Evolutionary conservation across 2,329 filamentous ascomycete genomes (phyloP), one percentile per base, ranked within the genome.

Genomic region (Cytospora piceae): DNA sequence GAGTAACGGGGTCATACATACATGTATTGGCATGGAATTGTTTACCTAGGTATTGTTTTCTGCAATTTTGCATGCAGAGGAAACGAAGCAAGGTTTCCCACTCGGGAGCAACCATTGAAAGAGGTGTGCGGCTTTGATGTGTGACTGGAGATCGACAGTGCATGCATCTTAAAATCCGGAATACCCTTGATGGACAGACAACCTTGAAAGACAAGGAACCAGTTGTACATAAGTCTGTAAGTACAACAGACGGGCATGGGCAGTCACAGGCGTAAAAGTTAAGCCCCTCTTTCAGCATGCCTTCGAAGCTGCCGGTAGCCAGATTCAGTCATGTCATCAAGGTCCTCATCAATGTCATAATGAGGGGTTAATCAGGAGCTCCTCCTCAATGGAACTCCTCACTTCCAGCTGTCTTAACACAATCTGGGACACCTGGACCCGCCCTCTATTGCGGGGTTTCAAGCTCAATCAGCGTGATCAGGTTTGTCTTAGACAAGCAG

Each of bases 311-410:
- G 61, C 53, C 53, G 61, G 61, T 55, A 57, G 61, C 49, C 39
- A 63, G 39, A 37, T 52, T 31, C 46, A 34, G 39, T 37, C 52
- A 54, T 62, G 60, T 56, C 60, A 62, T 56, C 52, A 57, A 54
- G 53, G 60, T 63, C 29, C 52, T 53, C 52, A 42, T 62, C 27
- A 62, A 49, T 62, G 59, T 62, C 60, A 63, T 57, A 63, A 63
- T 63, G 61, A 63, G 61, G 61, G 61, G 60, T 46, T 63, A 63
- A 63, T 32, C 29, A 63, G 52, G 52, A 63, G 60, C 60, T 57
- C 39, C 60, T 63, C 60, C 27, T 49, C 52, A 27, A 49, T 3
- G 42, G 9, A 49, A 22, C 46, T 49, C 46, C 46, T 49, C 46
- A 49, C 46, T 42, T 24, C n/a, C n/a, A 15, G 34, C 34, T 37